Base-by-base conservation (phyloP, 768 basidiomycete genomes). In the Termitomyces sp. region DNA sequence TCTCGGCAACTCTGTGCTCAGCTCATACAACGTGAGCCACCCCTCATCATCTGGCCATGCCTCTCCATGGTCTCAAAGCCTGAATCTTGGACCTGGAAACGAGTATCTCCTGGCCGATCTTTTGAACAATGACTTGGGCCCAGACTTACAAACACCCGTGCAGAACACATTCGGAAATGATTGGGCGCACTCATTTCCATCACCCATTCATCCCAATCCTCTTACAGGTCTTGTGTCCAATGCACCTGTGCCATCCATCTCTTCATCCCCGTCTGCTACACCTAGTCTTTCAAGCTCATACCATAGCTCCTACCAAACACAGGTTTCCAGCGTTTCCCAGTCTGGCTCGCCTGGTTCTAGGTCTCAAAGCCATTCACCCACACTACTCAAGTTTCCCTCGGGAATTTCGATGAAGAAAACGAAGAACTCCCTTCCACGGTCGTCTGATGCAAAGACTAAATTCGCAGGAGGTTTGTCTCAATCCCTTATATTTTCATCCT, bases 221-320 rank as follows among this genome's bases (percentile, higher is more conserved):
- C 88, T 87, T 64, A 80, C 83, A 41, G 78, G 81, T 36, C 78
- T 89, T 44, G 78, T 82, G 13, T 80, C 86, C 3, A 83, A 82
- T 64, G 84, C 82, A 63, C 75, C 83, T 47, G 70, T 89, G 41
- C 75, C 72, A 50, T 76, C 75, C 46, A 62, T 67, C 63, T 65
- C 66, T 65, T 69, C 54, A 61, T 56, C 69, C 57, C 31, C 58
- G 48, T 68, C 68, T 45, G 70, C 65, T 46, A 69, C 76, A 26
- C 73, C 73, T 33, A 75, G 74, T 62, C 65, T 79, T 29, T 77
- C 81, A 10, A 64, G 70, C 39, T 74, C 77, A 58, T 69, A 44
- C 62, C 68, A 53, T 39, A 59, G 55, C 48, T 62, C 61, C 46
- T 59, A 66, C 56, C 60, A 62, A 57, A 52, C 60, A 26, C 65